Evolutionary conservation across 1,284 basidiomycete species (phyloP).

Genomic region (Naganishia sp.): DNA sequence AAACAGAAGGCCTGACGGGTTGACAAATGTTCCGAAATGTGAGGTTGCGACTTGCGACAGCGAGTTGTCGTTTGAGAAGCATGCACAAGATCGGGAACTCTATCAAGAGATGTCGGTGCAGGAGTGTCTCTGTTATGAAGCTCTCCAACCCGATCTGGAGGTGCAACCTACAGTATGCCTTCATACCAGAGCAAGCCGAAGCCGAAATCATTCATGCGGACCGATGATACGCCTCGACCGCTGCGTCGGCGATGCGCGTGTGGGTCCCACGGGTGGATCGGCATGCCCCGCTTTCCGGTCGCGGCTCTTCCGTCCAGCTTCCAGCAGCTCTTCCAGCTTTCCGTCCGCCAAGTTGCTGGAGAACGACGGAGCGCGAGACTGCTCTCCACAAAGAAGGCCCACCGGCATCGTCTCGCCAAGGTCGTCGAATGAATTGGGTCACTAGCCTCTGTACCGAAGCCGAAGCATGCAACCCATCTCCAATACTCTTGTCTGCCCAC

Average conservation of each 20-base stretch:
- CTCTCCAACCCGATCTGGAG: background rate
- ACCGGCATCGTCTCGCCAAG: too few relatives aligned
- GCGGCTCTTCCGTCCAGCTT: too few relatives aligned
- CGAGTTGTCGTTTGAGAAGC: constrained; percentile 10
- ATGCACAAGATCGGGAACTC: constrained; percentile 1
- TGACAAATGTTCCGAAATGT: background rate
- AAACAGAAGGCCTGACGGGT: background rate
- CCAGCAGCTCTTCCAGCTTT: too few relatives aligned
- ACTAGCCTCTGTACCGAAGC: too few relatives aligned
- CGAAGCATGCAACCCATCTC: too few relatives aligned
- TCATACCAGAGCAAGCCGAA: background rate
- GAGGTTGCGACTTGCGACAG: constrained; percentile 7
- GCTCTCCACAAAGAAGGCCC: too few relatives aligned
- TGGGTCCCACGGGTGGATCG: constrained; percentile 15
- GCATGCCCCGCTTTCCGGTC: constrained; percentile 12
- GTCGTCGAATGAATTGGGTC: too few relatives aligned
- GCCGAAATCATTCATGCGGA: background rate
- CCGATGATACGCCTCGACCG: constrained; percentile 2
- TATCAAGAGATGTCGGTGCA: background rate
- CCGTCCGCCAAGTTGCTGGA: too few relatives aligned
- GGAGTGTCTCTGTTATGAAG: background rate
- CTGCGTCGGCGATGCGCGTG: constrained; percentile 3
- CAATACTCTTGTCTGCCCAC: too few relatives aligned
- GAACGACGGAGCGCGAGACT: too few relatives aligned
- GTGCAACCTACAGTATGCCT: background rate